Conservation (phyloP, 768 basidiomycete genomes). For the Tricholoma terreum region DNA sequence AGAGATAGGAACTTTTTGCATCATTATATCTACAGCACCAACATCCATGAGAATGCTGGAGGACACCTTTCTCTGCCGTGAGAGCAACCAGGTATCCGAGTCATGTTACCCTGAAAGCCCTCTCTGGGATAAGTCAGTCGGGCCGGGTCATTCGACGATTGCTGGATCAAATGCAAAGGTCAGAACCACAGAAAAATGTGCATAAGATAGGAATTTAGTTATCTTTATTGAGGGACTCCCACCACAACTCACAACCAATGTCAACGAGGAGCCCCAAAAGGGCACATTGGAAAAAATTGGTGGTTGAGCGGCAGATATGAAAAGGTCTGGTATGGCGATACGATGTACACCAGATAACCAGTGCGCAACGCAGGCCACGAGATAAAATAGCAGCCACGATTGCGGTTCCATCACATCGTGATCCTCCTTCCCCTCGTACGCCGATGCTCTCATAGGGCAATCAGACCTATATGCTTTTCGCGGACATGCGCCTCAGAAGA, state of each 20-base stretch:
- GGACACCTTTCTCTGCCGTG: too few relatives aligned
- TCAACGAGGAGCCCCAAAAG: not conserved
- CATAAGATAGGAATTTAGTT: too few relatives aligned
- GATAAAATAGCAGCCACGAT: not conserved
- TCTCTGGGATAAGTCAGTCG: too few relatives aligned
- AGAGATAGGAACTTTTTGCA: slow-evolving; percentile 14
- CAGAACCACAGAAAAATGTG: too few relatives aligned
- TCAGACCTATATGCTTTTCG: not conserved
- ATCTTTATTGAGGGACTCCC: too few relatives aligned
- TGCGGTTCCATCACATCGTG: not conserved
- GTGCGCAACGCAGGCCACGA: slow-evolving; percentile 4
- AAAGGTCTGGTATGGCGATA: slow-evolving; percentile 5
- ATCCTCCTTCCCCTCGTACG: slow-evolving; percentile 2
- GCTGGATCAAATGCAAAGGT: too few relatives aligned
- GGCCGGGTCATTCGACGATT: too few relatives aligned
- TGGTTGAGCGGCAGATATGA: slow-evolving; percentile 7
- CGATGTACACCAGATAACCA: not conserved
- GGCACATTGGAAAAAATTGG: slow-evolving; percentile 6
- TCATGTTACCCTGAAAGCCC: too few relatives aligned
- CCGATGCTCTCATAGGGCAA: slow-evolving; percentile 4
- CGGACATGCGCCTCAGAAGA: not conserved
- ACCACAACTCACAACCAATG: not conserved
- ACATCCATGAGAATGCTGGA: too few relatives aligned
- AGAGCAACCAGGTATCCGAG: too few relatives aligned
- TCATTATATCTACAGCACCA: slow-evolving; percentile 39